Percentiles rank a stretch among this genome's conserved stretches.
These are phyloP conservation scores for slime mould (Dictyostelium discoideum) DNA, from an alignment of 78 protist genomes.

Conservation along the genomic window dicty_2.7 NC_007090.3:357501-358000, in stretches of 20 bases:
- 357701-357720: background rate
- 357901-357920: too few species aligned
- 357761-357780: background rate
- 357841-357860: background rate
- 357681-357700: background rate
- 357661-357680: background rate
- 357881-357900: too few species aligned
- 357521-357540: too few species aligned
- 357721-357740: background rate
- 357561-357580: too few species aligned
- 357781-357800: background rate
- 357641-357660: background rate
- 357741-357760: background rate
- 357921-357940: too few species aligned
- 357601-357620: background rate
- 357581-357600: too few species aligned
- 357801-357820: background rate
- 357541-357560: too few species aligned
- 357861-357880: background rate
- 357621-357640: background rate
- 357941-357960: too few species aligned
- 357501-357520: too few species aligned
- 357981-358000: too few species aligned
- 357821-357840: background rate
- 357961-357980: too few species aligned